Base-by-base conservation (phyloP, 805 yeast species). In the Sungouiozyma intestinalis region DNA sequence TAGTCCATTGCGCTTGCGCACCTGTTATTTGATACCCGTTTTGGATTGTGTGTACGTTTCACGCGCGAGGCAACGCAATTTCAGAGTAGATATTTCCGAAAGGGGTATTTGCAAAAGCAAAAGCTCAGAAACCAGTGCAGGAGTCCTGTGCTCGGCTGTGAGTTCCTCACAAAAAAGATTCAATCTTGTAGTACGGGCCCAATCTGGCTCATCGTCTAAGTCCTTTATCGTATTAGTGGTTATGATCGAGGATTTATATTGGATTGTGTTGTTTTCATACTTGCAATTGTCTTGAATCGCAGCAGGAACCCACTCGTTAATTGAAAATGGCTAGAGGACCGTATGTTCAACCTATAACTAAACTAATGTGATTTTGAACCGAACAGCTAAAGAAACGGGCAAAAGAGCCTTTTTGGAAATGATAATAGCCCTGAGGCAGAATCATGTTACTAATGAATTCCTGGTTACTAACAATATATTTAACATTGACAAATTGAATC, bases 261-360 rank as follows among this genome's bases (percentile, higher is more conserved):
- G 11, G 29, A 7, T 6, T 24, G 11, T 24, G 6, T 24, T 24
- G 29, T 24, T 24, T 24, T 24, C 9, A 24, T 24, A 7, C 9
- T 7, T 24, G 6, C 9, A 24, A 7, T 24, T 6, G 9, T 24
- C 11, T 24, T 24, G 29, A 24, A 7, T 11, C 6, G 29, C 6
- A 24, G 11, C 29, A 24, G 29, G 29, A 24, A 6, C 29, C 6
- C 29, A 24, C 29, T 24, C 38, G 24, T 35, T 47, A 49, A 51
- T 50, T 40, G 49, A 77, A 73, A 67, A 78, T 78, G 85, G 84
- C 76, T 67, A 77, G 85, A 78, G 85, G 85, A 72, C 84, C 84
- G 76, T 72, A 72, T 66, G 77, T 72, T 65, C 40, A 16, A n/a
- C n/a, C n/a, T n/a, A 19, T 16, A 16, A 2, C n/a, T 17, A 24